Evolutionary conservation across 306 rosid species (phyloP).

Genomic region (Morella rubra): DNA sequence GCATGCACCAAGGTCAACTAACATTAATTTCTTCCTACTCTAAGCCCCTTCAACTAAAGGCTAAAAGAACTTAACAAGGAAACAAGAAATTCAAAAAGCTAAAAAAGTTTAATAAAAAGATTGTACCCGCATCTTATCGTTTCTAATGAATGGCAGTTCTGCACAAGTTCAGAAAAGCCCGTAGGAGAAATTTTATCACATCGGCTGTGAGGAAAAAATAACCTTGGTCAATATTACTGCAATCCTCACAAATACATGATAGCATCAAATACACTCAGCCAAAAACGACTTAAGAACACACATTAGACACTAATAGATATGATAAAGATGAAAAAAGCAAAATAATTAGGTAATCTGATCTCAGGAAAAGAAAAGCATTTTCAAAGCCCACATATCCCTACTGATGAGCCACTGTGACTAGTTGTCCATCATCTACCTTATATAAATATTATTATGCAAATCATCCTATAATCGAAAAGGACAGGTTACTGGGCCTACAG

Average conservation of each 20-base stretch:
- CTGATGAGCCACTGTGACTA: constrained; percentile 11
- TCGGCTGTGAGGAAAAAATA: constrained; percentile 46
- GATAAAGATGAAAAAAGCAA: background rate
- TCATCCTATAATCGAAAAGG: background rate
- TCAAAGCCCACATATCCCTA: constrained; percentile 5
- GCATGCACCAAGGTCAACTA: background rate
- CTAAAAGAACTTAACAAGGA: no score
- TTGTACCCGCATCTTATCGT: constrained; percentile 91
- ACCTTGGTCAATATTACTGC: constrained; percentile 35
- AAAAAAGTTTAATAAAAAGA: background rate
- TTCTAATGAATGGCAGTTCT: constrained; percentile 68
- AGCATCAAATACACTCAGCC: constrained; percentile 8
- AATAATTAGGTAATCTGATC: constrained; percentile 14
- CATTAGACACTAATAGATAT: background rate
- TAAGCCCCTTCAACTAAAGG: background rate
- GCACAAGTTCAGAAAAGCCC: constrained; percentile 72
- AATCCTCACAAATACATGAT: constrained; percentile 34
- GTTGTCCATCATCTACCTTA: background rate
- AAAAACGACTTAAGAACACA: background rate
- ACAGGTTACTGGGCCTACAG: background rate
- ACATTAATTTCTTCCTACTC: background rate
- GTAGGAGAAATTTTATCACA: constrained; percentile 63
- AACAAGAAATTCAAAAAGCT: background rate
- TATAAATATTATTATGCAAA: background rate
- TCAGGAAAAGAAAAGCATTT: background rate